phyloP scores from a whole-genome alignment of 306 rosid species.

The Castanea sativa region DNA sequence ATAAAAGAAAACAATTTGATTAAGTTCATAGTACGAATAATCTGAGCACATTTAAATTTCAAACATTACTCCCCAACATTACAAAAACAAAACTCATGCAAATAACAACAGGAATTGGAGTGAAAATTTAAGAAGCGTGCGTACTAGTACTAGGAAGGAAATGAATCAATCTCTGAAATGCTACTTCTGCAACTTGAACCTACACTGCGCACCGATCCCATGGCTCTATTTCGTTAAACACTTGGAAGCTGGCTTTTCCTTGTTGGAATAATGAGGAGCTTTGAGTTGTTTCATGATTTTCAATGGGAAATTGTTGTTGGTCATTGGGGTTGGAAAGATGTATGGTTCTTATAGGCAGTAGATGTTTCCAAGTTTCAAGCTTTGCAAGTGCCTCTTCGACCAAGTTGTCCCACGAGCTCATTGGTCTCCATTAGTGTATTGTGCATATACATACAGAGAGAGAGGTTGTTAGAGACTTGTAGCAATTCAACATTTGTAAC shows the following conservation, averaged over 20 bases:
- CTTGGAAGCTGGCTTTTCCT: constrained; percentile 27
- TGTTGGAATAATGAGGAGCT: not conserved
- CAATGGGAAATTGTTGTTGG: not conserved
- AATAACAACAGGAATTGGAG: not conserved
- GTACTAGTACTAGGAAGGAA: constrained; percentile 71
- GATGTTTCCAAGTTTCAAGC: constrained; percentile 57
- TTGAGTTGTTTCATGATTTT: not conserved
- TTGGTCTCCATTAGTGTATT: constrained; percentile 20
- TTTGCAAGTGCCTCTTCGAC: constrained; percentile 51
- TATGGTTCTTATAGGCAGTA: constrained; percentile 83
- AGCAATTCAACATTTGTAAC: too few relatives aligned
- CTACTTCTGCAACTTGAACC: constrained; percentile 53
- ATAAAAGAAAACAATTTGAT: not conserved
- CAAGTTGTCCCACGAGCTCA: constrained; percentile 66
- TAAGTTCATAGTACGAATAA: not conserved
- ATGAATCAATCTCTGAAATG: constrained; percentile 61
- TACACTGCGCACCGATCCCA: constrained; percentile 76
- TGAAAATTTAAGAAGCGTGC: not conserved
- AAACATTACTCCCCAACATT: not conserved
- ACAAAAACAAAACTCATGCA: not conserved
- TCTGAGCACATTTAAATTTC: not conserved
- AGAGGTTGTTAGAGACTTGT: not conserved
- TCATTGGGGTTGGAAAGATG: constrained; percentile 28
- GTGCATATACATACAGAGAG: not conserved
- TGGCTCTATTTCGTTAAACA: constrained; percentile 68